phyloP scores from a whole-genome alignment of 352 stramenopile genomes.

The Pythium sukuiense region DNA sequence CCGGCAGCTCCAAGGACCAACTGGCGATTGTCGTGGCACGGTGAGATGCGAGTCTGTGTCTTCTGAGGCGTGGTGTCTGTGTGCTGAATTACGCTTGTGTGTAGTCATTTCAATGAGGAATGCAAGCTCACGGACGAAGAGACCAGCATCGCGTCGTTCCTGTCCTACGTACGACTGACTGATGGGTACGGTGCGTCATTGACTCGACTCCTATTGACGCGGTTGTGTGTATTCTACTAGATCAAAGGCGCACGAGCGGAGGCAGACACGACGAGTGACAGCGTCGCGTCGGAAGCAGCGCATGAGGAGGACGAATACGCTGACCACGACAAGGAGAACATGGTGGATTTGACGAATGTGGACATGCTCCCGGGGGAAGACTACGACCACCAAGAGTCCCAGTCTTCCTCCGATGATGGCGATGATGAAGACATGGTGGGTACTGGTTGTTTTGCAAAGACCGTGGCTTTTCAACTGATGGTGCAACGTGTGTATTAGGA shows the following conservation, averaged over 20 bases:
- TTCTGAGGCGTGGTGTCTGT: neutral
- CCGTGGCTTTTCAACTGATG: neutral
- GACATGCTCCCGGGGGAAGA: conserved; percentile 1
- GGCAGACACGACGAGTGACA: conserved; percentile 5
- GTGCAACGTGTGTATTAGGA: neutral
- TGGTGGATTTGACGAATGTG: conserved; percentile 8
- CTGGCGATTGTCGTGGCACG: conserved; percentile 63
- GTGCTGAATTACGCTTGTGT: conserved; percentile 8
- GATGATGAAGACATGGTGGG: conserved; percentile 10
- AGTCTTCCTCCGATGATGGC: neutral
- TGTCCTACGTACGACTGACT: conserved; percentile 55
- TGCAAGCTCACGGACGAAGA: conserved; percentile 63
- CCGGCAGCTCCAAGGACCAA: conserved; percentile 51
- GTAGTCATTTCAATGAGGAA: conserved; percentile 68
- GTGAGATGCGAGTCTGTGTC: conserved; percentile 24
- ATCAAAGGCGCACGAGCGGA: conserved; percentile 23
- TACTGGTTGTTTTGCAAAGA: no score
- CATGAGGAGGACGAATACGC: conserved; percentile 17
- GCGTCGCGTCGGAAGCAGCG: conserved; percentile 8
- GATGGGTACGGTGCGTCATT: neutral
- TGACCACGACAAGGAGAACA: conserved; percentile 36
- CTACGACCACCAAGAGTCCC: neutral
- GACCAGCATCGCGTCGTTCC: conserved; percentile 61
- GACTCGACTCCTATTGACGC: neutral
- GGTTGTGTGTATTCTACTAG: conserved; percentile 1